Conservation (phyloP, 129 eudicot species). For the Flaveria linearis region DNA sequence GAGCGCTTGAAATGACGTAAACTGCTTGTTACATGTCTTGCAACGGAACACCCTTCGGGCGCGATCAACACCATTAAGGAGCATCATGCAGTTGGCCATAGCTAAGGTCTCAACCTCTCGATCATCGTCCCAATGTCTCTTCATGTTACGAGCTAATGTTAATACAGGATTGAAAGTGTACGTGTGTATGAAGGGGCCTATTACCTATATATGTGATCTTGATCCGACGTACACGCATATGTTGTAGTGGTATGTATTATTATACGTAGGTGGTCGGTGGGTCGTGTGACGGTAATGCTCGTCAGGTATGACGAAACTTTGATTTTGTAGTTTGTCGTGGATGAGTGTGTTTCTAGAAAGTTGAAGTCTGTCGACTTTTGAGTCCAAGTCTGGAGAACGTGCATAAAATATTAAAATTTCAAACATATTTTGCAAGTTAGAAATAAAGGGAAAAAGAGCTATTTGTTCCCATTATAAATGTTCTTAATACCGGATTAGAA, state of each 20-base stretch:
- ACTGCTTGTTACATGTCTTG: slow-evolving; percentile 48
- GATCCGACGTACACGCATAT: neutral
- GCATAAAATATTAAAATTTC: neutral
- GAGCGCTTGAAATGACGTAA: slow-evolving; percentile 57
- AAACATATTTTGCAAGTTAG: neutral
- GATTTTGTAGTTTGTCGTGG: neutral
- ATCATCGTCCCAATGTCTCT: slow-evolving; percentile 36
- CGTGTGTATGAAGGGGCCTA: too few relatives aligned
- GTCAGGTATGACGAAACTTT: slow-evolving; percentile 29
- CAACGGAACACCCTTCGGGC: slow-evolving; percentile 39
- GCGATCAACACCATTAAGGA: slow-evolving; percentile 31
- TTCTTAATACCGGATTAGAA: too few relatives aligned
- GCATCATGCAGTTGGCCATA: slow-evolving; percentile 55
- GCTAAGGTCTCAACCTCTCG: slow-evolving; percentile 49
- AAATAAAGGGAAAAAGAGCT: too few relatives aligned
- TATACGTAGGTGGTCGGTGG: neutral
- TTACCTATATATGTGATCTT: neutral
- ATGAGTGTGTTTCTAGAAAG: slow-evolving; percentile 29
- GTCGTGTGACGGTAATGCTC: slow-evolving; percentile 7
- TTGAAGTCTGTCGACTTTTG: slow-evolving; percentile 21
- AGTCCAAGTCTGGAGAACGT: neutral
- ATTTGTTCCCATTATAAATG: too few relatives aligned
- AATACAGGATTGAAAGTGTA: too few relatives aligned
- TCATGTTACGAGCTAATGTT: slow-evolving; percentile 14
- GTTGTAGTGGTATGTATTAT: neutral